Base-by-base conservation (phyloP, 2,329 filamentous ascomycete species). In the Metarhizium anisopliae region DNA sequence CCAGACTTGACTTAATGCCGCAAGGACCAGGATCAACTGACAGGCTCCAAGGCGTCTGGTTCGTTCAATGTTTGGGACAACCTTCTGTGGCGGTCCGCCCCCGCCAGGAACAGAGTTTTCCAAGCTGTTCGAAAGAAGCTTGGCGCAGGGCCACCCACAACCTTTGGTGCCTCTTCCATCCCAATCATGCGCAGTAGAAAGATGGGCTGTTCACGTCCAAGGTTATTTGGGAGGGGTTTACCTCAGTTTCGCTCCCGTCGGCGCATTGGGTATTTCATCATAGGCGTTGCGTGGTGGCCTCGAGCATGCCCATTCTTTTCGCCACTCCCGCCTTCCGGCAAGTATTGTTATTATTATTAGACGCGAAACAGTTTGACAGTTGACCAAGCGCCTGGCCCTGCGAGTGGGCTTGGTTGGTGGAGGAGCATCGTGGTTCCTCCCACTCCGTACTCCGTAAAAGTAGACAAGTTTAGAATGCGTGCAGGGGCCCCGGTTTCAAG, bases 81-180 rank as follows among this genome's bases (percentile, higher is more conserved):
- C 7, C n/a, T n/a, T 45, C 25, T 38, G 47, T 50, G 56, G 56
- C 56, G 53, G 56, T 50, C 56, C 56, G 56, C 38, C 53, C 50
- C 45, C 47, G 56, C 50, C 56, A 49, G 25, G 50, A 59, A 59
- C 55, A 55, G 53, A 55, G 53, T 57, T 59, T 59, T 51, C n/a
- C n/a, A 14, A 20, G 18, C 6, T 25, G n/a, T 45, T 20, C 42
- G 3, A 20, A 20, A 45, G 42, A 6, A 18, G 42, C n/a, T 45
- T 45, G 42, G 42, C 42, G 16, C 18, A 16, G 16, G 2, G 42
- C 16, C 18, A 14, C 16, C 25, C 25, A 25, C 25, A 25, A 25
- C 25, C 25, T 25, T 25, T 25, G 3, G 25, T 25, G 25, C 25
- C 25, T 25, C 25, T 25, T 4, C 3, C 25, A 25, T 25, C 25